Evolutionary conservation across 2,329 filamentous ascomycete species (phyloP), one percentile per base, ranked within the genome.

Genomic region (Ceratocystis papillata): DNA sequence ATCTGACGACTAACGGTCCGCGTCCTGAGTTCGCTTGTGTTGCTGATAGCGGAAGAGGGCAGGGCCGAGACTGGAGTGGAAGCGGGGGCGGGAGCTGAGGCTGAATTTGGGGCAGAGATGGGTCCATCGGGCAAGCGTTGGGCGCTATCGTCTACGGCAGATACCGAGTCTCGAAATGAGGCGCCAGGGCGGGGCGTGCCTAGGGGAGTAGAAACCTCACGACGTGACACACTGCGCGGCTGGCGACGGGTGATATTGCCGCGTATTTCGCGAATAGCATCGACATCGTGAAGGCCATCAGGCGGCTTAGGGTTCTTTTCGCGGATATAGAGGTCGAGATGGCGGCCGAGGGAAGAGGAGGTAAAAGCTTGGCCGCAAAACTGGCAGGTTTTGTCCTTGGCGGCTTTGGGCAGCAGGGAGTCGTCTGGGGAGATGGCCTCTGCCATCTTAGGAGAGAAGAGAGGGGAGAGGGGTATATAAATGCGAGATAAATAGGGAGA

Each of bases 291-390:
- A 59, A 96, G 78, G 62, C 92, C 92, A 76, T 97, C 93, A 5
- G 88, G 79, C 1, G 87, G 82, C 75, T 92, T 94, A 1, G 93
- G 90, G 74, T 96, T 96, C 78, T 91, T 95, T 67, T 91, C 87
- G 73, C 91, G 92, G 72, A 96, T 92, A 75, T 95, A 96, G 48
- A 96, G 83, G 74, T 97, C 93, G 70, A 96, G 86, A 76, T 97
- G 93, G 59, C 93, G 87, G 62, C 93, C 93, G 64, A 97, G 84
- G 1, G 90, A 96, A 17, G 91, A 96, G 1, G 92, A 96, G 17
- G 93, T 96, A 74, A 96, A 97, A 5, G 87, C 81, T 75, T 96
- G 90, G 60, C 85, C 81, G 75, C 93, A 97, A 77, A 90, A 97
- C 45, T 87, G 89, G 74, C 93, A 96, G 69, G 81, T 86, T 73